Evolutionary conservation across 1,139 yeast genomes (phyloP).

Genomic region (Debaryomycetaceae sp.): DNA sequence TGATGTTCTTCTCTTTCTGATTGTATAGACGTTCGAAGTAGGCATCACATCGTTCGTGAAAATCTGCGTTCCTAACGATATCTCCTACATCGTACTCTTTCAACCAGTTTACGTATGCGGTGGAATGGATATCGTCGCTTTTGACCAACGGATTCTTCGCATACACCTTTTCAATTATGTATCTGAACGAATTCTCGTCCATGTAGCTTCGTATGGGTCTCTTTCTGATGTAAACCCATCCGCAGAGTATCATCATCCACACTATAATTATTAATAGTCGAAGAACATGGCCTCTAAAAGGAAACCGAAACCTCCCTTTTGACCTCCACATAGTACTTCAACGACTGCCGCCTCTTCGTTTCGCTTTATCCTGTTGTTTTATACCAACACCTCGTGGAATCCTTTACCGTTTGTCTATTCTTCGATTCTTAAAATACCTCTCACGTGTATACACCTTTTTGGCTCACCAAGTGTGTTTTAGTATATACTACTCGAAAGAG

Average conservation of each 20-base stretch:
- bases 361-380: no score
- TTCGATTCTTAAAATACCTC: not conserved
- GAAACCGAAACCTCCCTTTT: not conserved
- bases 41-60: conserved; percentile 26
- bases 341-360: no score
- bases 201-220: not conserved
- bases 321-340: not conserved
- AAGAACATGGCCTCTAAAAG: not conserved
- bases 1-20: conserved; percentile 21
- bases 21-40: conserved; percentile 24
- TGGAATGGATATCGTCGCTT: not conserved
- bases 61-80: conserved; percentile 13
- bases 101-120: conserved; percentile 1
- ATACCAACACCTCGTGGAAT: no score
- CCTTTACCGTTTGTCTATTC: no score
- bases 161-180: not conserved
- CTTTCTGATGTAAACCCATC: not conserved
- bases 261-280: not conserved
- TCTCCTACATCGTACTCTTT: not conserved
- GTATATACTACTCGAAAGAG: not conserved
- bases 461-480: not conserved
- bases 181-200: not conserved
- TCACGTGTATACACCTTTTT: not conserved
- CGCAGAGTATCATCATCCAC: not conserved
- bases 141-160: not conserved